Percentiles rank a stretch among this genome's conserved stretches.
Evolutionary conservation across 176 grass and related monocot genomes (phyloP).

Genomic region (Triticum timopheevii): DNA sequence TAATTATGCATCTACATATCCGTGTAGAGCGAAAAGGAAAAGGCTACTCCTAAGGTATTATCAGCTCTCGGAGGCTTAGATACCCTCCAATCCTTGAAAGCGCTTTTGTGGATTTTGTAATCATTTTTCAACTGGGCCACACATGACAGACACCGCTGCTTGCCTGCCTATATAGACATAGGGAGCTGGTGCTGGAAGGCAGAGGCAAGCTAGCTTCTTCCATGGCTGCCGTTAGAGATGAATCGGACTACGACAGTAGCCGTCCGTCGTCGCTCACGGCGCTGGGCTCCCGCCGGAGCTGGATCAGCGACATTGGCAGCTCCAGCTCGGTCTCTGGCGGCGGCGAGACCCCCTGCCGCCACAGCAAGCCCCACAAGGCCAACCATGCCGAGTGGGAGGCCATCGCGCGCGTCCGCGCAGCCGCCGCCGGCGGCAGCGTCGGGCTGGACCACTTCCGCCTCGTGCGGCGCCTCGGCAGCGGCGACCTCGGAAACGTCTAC

Average conservation of each 20-base stretch:
- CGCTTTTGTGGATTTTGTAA: conserved; percentile 5
- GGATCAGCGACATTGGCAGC: conserved; percentile 81
- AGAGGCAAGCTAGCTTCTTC: conserved; percentile 20
- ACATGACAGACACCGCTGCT: conserved; percentile 8
- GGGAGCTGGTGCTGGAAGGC: conserved; percentile 23
- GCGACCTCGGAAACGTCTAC: conserved; percentile 90
- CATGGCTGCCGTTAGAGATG: conserved; percentile 55
- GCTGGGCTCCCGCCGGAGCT: conserved; percentile 62
- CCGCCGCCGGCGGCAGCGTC: conserved; percentile 39
- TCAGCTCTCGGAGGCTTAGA: no score
- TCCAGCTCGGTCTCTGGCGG: conserved; percentile 68
- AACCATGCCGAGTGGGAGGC: conserved; percentile 91
- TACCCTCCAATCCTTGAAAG: no score
- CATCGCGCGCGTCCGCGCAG: conserved; percentile 50
- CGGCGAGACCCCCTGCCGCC: conserved; percentile 4
- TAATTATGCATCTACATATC: no score
- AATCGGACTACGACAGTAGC: conserved; percentile 87
- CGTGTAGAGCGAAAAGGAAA: no score
- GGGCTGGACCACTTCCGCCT: conserved; percentile 88
- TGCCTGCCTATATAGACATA: conserved; percentile 31
- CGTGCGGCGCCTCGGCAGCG: conserved; percentile 73
- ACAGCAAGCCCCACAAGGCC: conserved; percentile 80
- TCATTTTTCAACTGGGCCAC: conserved; percentile 14
- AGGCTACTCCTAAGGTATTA: no score
- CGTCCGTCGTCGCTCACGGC: conserved; percentile 64